phyloP scores from a whole-genome alignment of 1,139 yeast genomes.

The Saccharomyces hybrid region DNA sequence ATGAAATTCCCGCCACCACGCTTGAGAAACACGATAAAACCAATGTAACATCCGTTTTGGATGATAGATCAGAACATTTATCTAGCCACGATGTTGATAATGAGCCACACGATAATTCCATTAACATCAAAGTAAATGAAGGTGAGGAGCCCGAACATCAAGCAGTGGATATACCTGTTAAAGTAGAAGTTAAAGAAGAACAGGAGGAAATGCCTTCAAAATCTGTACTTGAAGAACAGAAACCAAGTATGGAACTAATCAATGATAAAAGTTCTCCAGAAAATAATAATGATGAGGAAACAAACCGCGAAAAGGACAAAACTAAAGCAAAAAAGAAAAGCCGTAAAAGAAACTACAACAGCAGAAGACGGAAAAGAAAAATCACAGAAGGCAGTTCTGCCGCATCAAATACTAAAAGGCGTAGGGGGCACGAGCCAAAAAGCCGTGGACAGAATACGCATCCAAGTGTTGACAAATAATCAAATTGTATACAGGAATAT shows the following conservation, averaged over 20 bases:
- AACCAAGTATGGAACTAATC: neutral
- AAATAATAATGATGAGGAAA: neutral
- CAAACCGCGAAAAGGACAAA: neutral
- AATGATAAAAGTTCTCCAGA: neutral
- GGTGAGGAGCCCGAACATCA: neutral
- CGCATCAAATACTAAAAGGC: neutral
- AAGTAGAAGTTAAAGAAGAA: neutral
- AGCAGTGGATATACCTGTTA: conserved; percentile 4
- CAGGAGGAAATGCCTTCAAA: neutral
- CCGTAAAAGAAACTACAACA: neutral
- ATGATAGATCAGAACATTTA: neutral
- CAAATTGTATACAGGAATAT: neutral
- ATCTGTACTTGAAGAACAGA: neutral
- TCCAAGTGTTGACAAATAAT: neutral
- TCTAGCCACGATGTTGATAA: neutral
- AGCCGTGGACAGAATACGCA: neutral
- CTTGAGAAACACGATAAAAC: neutral
- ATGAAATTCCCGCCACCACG: neutral
- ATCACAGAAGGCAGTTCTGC: neutral
- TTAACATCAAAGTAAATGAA: neutral
- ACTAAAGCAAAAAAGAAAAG: neutral
- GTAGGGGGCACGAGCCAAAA: neutral
- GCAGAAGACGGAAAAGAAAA: neutral
- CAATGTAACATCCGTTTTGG: neutral
- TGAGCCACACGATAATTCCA: neutral